Percentiles rank a stretch among this genome's conserved stretches.
phyloP scores from a whole-genome alignment of 192 early-diverging fungal species.

The Oehlia diaphana region DNA sequence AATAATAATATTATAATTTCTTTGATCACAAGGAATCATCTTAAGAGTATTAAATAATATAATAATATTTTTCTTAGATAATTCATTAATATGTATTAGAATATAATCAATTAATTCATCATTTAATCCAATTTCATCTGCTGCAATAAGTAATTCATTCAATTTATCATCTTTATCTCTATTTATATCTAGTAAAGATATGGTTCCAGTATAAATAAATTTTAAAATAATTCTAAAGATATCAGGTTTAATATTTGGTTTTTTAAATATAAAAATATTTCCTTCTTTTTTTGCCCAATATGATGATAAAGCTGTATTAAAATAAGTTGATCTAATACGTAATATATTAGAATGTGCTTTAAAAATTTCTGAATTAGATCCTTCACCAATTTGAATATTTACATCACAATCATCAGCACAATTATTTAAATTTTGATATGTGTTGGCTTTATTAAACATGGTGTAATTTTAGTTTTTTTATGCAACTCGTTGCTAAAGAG shows the following conservation, averaged over 20 bases:
- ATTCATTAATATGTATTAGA: not conserved
- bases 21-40: too few relatives aligned
- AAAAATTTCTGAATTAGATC: not conserved
- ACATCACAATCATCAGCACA: conserved; percentile 14
- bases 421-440: too few relatives aligned
- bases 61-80: not conserved
- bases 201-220: not conserved
- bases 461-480: too few relatives aligned
- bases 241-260: conserved; percentile 17
- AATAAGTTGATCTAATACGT: conserved; percentile 8
- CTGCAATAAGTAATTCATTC: not conserved
- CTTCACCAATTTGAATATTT: conserved; percentile 8
- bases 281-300: conserved; percentile 5
- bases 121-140: conserved; percentile 2
- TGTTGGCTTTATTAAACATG: too few relatives aligned
- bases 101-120: not conserved
- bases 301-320: not conserved
- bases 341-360: conserved; percentile 20
- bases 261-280: conserved; percentile 9
- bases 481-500: too few relatives aligned
- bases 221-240: conserved; percentile 4
- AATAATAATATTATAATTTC: too few relatives aligned
- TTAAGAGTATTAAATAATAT: not conserved
- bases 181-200: not conserved
- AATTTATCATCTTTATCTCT: not conserved